Conservation (phyloP, 441 rosid genomes). For the Cnidoscolus chayamansa region DNA sequence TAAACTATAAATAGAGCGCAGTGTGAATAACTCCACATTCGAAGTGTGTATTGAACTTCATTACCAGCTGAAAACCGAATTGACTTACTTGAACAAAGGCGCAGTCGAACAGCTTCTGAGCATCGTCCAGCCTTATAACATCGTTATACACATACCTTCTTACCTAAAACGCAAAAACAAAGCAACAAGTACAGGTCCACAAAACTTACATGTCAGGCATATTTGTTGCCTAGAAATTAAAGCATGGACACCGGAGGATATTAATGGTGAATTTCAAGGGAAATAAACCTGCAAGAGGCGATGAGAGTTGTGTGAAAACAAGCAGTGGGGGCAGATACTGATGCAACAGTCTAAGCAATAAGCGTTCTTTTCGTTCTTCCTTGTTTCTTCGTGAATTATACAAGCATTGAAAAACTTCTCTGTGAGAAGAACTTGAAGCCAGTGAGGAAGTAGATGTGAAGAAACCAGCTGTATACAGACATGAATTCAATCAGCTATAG, state of each 20-base stretch:
- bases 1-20: not conserved
- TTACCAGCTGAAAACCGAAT: not conserved
- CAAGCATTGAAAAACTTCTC: slow-evolving; percentile 92
- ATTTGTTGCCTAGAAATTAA: too few relatives aligned
- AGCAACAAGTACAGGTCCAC: not conserved
- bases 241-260: too few relatives aligned
- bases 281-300: slow-evolving; percentile 66
- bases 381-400: slow-evolving; percentile 54
- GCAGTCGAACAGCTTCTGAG: slow-evolving; percentile 77
- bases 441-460: slow-evolving; percentile 45
- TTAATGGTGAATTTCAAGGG: not conserved
- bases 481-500: not conserved
- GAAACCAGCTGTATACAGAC: slow-evolving; percentile 34
- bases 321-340: slow-evolving; percentile 79
- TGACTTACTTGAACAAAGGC: slow-evolving; percentile 70
- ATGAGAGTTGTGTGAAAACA: slow-evolving; percentile 62
- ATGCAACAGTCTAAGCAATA: slow-evolving; percentile 75
- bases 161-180: slow-evolving; percentile 43
- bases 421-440: slow-evolving; percentile 65
- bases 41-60: not conserved
- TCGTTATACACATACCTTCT: slow-evolving; percentile 89
- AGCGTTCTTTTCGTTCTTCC: slow-evolving; percentile 79
- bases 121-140: slow-evolving; percentile 68
- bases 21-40: not conserved
- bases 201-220: not conserved